Base-by-base conservation (phyloP, 2,329 filamentous ascomycete species). In the Aspergillus sp. region DNA sequence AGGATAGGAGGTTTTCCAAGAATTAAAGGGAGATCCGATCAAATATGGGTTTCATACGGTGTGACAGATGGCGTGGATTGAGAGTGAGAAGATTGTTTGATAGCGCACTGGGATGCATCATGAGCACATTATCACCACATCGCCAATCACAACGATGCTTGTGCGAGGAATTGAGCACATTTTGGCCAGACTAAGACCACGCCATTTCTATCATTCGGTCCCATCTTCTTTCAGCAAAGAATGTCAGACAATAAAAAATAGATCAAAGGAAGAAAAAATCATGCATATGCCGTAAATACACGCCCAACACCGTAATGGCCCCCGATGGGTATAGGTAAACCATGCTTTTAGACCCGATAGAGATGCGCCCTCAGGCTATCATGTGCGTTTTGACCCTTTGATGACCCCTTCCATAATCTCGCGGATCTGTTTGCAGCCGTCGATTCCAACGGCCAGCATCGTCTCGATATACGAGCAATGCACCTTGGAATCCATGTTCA, bases 391-490 rank as follows among this genome's bases (percentile, higher is more conserved):
- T 14, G 58, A 59, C 25, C 56, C 58, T 45, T 59, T 61, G 43
- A 97, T 86, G 13, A 95, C 87, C 5, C 80, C 79, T 70, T 97
- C 92, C 64, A 99, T 69, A 46, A 96, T 88, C 60, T 85, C 81
- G 58, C 89, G 82, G 36, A 97, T 86, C 68, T 92, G 88, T 73
- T 88, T 91, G 72, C 93, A 97, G 4, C 92, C 94, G 69, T 97
- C 92, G 45, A 97, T 85, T 0, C 88, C 93, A 1, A 96, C 91
- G 0, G 89, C 91, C 62, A 99, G 76, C 92, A 99, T 96, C 1
- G 89, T 89, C 75, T 99, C 93, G 54, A 97, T 69, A 52, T 91
- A 82, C 14, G 71, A 71, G 58, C 88, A 84, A 71, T 95, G 88
- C n/a, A 96, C 87, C 45, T 90, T 84, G 50, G 87, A 94, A 78